Evolutionary conservation across 2,329 filamentous ascomycete genomes (phyloP).

Genomic region (Talaromyces sp.): DNA sequence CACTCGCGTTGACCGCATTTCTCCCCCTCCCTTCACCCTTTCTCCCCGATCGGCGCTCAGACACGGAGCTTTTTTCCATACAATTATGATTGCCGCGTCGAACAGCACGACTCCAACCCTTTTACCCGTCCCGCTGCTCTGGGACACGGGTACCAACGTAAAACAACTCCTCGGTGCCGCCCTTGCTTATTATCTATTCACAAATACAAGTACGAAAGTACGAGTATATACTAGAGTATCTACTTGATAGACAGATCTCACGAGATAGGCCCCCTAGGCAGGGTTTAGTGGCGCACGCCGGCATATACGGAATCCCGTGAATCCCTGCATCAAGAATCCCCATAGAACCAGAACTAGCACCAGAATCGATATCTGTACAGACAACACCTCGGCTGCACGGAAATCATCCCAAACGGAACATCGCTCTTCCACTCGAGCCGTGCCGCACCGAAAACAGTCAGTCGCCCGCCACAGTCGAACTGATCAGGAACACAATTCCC

Average conservation of each 20-base stretch:
- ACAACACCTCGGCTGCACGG: too few species aligned
- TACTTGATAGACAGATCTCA: too few species aligned
- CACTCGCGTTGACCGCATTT: neutral
- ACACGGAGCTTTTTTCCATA: neutral
- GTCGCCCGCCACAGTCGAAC: neutral
- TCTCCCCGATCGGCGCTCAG: neutral
- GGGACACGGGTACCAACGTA: neutral
- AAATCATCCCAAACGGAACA: conserved; percentile 2
- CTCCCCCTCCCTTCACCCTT: neutral
- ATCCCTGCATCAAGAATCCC: too few species aligned
- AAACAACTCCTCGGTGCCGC: too few species aligned
- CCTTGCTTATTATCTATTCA: too few species aligned
- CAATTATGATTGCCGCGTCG: neutral
- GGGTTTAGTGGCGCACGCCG: too few species aligned
- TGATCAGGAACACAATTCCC: too few species aligned
- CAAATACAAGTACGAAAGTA: too few species aligned
- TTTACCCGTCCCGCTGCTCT: neutral
- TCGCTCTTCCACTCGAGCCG: conserved; percentile 5
- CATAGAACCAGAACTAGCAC: too few species aligned
- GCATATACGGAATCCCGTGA: too few species aligned
- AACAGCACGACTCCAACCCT: neutral
- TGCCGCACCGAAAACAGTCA: conserved; percentile 1
- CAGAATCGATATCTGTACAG: too few species aligned
- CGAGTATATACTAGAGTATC: too few species aligned
- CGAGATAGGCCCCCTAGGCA: neutral